Conservation (phyloP, 2,329 filamentous ascomycete species). For the Talaromyces marneffei region DNA sequence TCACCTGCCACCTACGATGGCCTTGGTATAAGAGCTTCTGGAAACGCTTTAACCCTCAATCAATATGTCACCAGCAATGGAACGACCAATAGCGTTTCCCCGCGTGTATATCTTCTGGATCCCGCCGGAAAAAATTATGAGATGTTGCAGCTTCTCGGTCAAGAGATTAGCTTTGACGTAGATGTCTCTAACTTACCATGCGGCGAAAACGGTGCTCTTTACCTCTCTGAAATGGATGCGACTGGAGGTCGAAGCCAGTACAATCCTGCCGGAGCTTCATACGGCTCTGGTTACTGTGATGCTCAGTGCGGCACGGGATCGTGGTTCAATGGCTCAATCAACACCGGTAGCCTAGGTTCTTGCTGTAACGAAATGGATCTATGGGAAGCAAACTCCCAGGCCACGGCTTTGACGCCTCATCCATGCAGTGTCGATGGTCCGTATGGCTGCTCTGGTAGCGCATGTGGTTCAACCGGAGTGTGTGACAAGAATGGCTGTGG, state of each 20-base stretch:
- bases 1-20: conserved; percentile 51
- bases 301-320: conserved; percentile 43
- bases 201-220: conserved; percentile 66
- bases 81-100: conserved; percentile 36
- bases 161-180: conserved; percentile 68
- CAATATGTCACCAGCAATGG: conserved; percentile 35
- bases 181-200: conserved; percentile 64
- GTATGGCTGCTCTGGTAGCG: conserved; percentile 42
- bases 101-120: conserved; percentile 61
- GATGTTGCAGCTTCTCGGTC: conserved; percentile 58
- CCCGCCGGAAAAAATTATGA: conserved; percentile 55
- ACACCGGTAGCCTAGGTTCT: conserved; percentile 46
- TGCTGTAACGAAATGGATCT: conserved; percentile 66
- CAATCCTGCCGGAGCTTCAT: conserved; percentile 45
- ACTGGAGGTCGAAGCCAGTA: conserved; percentile 54
- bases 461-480: conserved; percentile 54
- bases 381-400: conserved; percentile 64
- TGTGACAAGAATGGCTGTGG: conserved; percentile 67
- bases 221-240: conserved; percentile 48
- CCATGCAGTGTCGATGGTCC: conserved; percentile 42
- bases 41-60: conserved; percentile 45
- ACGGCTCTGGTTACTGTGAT: conserved; percentile 61
- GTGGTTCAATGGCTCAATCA: background rate
- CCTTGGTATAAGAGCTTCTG: conserved; percentile 48
- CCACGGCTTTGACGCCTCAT: conserved; percentile 61